These are phyloP conservation scores for Alternaria arbusti DNA, from an alignment of 2,329 filamentous ascomycete genomes.

Conservation along the genomic window DNA sequence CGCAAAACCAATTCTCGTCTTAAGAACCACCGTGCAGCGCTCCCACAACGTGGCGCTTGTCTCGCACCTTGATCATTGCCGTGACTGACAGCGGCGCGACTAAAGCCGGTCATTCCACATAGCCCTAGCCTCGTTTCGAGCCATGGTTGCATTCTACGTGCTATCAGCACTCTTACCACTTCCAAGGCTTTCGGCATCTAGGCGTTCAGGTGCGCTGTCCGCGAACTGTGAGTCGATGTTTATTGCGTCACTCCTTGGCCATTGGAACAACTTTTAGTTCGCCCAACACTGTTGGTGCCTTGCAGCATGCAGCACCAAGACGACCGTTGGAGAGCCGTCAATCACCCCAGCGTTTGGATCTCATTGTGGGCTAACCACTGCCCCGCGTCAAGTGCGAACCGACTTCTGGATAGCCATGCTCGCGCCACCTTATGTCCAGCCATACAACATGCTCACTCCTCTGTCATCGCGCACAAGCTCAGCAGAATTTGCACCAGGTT, in stretches of 20 bases:
- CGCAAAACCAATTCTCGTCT: not conserved
- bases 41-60: not conserved
- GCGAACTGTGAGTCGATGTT: not conserved
- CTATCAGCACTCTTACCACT: not conserved
- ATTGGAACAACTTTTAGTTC: not conserved
- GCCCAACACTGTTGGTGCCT: not conserved
- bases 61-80: not conserved
- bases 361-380: not conserved
- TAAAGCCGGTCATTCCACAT: not conserved
- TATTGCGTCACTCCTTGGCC: not conserved
- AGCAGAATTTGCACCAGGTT: not conserved
- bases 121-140: not conserved
- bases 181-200: not conserved
- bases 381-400: not conserved
- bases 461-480: not conserved
- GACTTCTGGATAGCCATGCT: not conserved
- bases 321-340: slow-evolving; percentile 1
- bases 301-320: not conserved
- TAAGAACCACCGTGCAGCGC: not conserved
- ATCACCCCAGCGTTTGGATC: not conserved
- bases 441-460: not conserved
- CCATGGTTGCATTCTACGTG: not conserved
- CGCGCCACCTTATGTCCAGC: not conserved
- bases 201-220: not conserved
- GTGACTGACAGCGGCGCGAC: not conserved